These are phyloP conservation scores for Diplosphaera chodatii DNA, from an alignment of 139 green algal species.

Conservation along the genomic window DNA sequence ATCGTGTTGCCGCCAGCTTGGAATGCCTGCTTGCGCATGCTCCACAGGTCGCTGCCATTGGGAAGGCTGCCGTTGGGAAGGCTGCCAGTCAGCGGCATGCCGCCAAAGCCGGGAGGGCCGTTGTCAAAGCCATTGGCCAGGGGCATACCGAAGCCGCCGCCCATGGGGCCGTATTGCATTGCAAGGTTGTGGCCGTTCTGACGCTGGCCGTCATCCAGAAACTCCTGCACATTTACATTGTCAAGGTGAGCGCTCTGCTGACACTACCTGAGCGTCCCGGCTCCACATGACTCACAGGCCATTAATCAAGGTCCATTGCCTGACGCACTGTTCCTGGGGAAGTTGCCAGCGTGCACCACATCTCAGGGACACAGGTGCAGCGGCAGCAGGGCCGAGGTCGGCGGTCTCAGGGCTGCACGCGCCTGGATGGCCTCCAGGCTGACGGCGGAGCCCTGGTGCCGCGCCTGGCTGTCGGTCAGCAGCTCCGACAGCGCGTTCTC, in stretches of 20 bases:
- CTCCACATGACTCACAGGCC: too few relatives aligned
- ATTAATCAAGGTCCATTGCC: too few relatives aligned
- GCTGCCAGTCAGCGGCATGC: not conserved
- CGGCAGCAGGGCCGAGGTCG: too few relatives aligned
- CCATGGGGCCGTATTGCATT: not conserved
- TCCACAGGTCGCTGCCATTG: not conserved
- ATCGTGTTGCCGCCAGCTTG: not conserved
- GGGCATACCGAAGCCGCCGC: too few relatives aligned
- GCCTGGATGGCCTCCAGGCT: not conserved
- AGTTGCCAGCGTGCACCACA: too few relatives aligned
- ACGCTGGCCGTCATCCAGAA: not conserved
- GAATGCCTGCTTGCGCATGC: not conserved
- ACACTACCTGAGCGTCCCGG: too few relatives aligned
- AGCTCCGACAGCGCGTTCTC: not conserved
- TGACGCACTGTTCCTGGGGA: too few relatives aligned
- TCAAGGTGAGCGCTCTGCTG: too few relatives aligned
- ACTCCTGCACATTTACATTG: not conserved
- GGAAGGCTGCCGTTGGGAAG: not conserved
- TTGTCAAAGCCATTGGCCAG: not conserved
- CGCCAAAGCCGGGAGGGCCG: not conserved
- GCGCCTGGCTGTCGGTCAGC: slow-evolving; percentile 3
- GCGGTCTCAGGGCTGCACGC: too few relatives aligned
- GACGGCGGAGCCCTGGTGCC: not conserved
- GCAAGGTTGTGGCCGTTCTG: not conserved
- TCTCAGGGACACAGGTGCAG: too few relatives aligned